Evolutionary conservation across 345 rosid genomes (phyloP).

Genomic region (Theobroma cacao): DNA sequence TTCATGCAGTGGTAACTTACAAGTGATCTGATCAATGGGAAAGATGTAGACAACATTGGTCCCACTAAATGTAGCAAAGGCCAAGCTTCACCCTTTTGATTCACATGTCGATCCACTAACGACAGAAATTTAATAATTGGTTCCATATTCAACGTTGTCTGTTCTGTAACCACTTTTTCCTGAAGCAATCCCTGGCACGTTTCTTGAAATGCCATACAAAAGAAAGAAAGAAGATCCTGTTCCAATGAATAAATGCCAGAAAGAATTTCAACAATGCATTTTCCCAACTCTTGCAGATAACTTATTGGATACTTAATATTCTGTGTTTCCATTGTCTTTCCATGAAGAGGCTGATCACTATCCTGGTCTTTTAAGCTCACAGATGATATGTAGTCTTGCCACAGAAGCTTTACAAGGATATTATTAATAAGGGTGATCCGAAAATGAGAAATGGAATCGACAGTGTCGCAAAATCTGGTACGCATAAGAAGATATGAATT

Average conservation of each 20-base stretch:
- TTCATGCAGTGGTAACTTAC: slow-evolving; percentile 51
- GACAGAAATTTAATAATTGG: slow-evolving; percentile 57
- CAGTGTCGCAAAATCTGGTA: slow-evolving; percentile 55
- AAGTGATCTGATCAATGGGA: slow-evolving; percentile 65
- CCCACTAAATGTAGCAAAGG: slow-evolving; percentile 68
- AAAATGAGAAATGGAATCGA: slow-evolving; percentile 44
- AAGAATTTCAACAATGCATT: slow-evolving; percentile 75
- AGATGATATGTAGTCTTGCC: slow-evolving; percentile 60
- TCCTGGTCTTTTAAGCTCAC: slow-evolving; percentile 26
- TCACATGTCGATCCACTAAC: slow-evolving; percentile 43
- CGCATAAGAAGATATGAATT: slow-evolving; percentile 2
- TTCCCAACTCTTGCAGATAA: slow-evolving; percentile 71
- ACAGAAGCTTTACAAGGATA: slow-evolving; percentile 68
- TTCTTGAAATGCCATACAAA: slow-evolving; percentile 56
- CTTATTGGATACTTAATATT: slow-evolving; percentile 32
- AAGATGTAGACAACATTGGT: slow-evolving; percentile 62
- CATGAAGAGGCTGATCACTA: slow-evolving; percentile 26
- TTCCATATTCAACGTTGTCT: slow-evolving; percentile 34
- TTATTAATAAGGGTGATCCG: slow-evolving; percentile 52
- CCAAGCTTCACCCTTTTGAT: slow-evolving; percentile 67
- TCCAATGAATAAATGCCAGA: slow-evolving; percentile 50
- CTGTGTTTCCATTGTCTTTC: slow-evolving; percentile 34
- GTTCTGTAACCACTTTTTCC: slow-evolving; percentile 41
- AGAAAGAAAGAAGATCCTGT: slow-evolving; percentile 49
- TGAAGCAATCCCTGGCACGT: slow-evolving; percentile 47